Conservation (phyloP, 805 yeast genomes). For the Yarrowia deformans region DNA sequence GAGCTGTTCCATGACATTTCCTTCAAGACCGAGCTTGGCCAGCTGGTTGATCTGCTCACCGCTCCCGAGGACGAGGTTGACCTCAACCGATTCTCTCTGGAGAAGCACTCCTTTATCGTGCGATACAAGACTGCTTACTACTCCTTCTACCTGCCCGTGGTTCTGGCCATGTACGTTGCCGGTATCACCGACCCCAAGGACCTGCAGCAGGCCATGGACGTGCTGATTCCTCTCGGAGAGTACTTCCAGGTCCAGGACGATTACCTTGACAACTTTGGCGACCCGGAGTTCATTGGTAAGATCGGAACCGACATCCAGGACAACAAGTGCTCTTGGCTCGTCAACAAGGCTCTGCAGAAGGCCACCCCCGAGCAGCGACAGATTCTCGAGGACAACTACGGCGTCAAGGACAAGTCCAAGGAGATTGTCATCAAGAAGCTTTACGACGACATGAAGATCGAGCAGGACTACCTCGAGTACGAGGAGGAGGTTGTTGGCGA, state of each 20-base stretch:
- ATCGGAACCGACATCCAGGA: constrained; percentile 98
- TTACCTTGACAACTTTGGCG: constrained; percentile 94
- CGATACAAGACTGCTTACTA: constrained; percentile 97
- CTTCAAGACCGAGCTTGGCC: constrained; percentile 97
- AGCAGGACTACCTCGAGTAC: constrained; percentile 73
- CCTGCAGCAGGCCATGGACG: constrained; percentile 84
- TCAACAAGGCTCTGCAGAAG: constrained; percentile 86
- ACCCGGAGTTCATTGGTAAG: constrained; percentile 96
- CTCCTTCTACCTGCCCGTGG: constrained; percentile 96
- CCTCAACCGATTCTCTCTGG: constrained; percentile 81
- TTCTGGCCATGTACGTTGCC: constrained; percentile 92
- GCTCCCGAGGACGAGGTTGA: constrained; percentile 97
- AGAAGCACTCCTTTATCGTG: constrained; percentile 93
- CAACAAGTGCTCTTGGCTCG: constrained; percentile 97
- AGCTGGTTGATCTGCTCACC: constrained; percentile 90
- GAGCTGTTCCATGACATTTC: constrained; percentile 98
- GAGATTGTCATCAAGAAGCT: constrained; percentile 77
- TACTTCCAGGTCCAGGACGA: constrained; percentile 99
- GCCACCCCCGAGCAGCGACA: constrained; percentile 82
- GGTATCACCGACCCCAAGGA: constrained; percentile 76
- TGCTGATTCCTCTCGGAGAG: constrained; percentile 94
- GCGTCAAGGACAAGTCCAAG: constrained; percentile 72
- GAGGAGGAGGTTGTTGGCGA: constrained; percentile 79
- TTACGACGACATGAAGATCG: constrained; percentile 76
- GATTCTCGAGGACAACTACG: constrained; percentile 86